Evolutionary conservation across 2,329 filamentous ascomycete genomes (phyloP).

Genomic region (Cladophialophora bantiana): DNA sequence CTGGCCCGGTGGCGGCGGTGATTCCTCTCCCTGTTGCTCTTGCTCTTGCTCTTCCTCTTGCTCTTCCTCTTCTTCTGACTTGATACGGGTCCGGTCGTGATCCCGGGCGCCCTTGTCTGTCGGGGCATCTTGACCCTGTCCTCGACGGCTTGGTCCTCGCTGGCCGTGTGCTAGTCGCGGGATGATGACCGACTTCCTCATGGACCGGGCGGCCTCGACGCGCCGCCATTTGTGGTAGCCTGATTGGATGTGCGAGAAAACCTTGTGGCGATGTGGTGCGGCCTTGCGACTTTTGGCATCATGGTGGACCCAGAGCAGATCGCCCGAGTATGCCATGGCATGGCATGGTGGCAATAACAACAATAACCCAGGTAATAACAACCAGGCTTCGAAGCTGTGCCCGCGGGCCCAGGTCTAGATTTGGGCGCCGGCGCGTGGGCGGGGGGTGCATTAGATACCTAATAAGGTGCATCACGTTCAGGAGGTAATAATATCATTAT

Average conservation of each 20-base stretch:
- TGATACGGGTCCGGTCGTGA: conserved; percentile 1
- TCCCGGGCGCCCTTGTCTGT: not conserved
- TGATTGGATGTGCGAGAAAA: conserved; percentile 19
- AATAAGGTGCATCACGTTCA: too few species aligned
- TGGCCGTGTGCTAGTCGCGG: not conserved
- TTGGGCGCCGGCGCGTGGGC: too few species aligned
- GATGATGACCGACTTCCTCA: conserved; percentile 12
- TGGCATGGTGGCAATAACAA: too few species aligned
- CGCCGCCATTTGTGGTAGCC: conserved; percentile 12
- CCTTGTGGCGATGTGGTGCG: conserved; percentile 8
- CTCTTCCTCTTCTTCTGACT: not conserved
- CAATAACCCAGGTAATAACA: too few species aligned
- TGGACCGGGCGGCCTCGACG: conserved; percentile 4
- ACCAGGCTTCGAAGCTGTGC: too few species aligned
- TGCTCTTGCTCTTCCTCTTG: too few species aligned
- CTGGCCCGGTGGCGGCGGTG: not conserved
- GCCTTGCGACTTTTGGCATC: conserved; percentile 13
- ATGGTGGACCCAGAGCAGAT: conserved; percentile 14
- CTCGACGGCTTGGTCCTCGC: not conserved
- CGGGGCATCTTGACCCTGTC: not conserved
- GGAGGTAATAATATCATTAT: too few species aligned
- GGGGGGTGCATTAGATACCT: too few species aligned
- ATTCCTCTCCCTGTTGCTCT: not conserved
- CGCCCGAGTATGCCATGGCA: conserved; percentile 1
- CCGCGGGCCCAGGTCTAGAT: too few species aligned